Evolutionary conservation across 2,329 filamentous ascomycete genomes (phyloP), one percentile per base, ranked within the genome.

Genomic region (Fusarium stilboides): DNA sequence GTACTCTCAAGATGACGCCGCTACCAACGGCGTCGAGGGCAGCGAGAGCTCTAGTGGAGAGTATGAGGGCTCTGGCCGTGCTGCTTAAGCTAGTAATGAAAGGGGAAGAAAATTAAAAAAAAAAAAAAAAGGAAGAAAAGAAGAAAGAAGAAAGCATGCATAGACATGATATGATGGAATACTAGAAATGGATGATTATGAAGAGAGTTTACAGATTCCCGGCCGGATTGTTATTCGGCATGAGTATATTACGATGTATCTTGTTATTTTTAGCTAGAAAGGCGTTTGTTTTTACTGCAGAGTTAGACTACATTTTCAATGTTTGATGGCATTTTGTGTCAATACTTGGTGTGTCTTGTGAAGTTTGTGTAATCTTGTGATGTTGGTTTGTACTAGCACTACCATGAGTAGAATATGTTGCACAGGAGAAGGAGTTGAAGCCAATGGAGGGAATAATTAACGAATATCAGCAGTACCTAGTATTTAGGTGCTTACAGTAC

Each of bases 1-100:
- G 80, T 93, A 92, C 78, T 74, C 75, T 12, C 85, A 88, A 73
- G 85, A 87, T 49, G 85, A 87, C 36, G 75, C 74, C 19, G 73
- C 65, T 4, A 73, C 74, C 39, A 78, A 79, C 59, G 77, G 74
- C 28, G 77, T 67, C 67, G 77, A 69, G 26, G 77, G 74, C 12
- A 83, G 80, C 59, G 77, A 81, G 45, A 82, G 79, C 71, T 77
- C 79, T 28, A 84, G 79, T 40, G 75, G 76, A 31, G 78, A 81
- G 44, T 77, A 85, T 69, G 74, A 86, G 65, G 78, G 84, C 68
- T 74, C 78, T 26, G 75, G 84, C 62, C 63, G 75, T 6, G 84
- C 83, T 13, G 83, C 83, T 36, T 82, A 78, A 65, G 54, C 46
- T 12, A 17, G n/a, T 19, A 70, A 55, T 65, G 36, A 65, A 15